These are phyloP conservation scores for Fraxinus greggii DNA, from an alignment of 305 asterid genomes.

Conservation along the genomic window DNA sequence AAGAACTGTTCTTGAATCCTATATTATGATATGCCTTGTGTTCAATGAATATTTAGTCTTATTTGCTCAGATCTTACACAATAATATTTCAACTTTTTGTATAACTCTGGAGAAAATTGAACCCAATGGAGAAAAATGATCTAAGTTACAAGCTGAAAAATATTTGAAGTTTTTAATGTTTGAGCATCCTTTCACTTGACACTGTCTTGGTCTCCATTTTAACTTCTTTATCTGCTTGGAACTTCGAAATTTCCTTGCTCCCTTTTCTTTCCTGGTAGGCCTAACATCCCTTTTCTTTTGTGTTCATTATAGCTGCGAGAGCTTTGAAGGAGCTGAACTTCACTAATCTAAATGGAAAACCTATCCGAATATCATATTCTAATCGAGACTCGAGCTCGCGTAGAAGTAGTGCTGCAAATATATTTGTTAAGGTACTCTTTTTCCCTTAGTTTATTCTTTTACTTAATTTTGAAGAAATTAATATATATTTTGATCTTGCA, in stretches of 20 bases:
- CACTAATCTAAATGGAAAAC: constrained; percentile 41
- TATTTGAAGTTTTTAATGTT: background rate
- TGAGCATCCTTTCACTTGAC: background rate
- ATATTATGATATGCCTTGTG: background rate
- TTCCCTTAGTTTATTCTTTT: background rate
- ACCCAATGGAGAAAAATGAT: background rate
- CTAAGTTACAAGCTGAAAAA: background rate
- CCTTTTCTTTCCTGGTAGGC: background rate
- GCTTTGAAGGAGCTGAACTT: constrained; percentile 46
- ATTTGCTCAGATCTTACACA: background rate
- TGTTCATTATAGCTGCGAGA: constrained; percentile 34
- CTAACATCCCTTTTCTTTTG: constrained; percentile 7
- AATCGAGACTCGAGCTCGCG: constrained; percentile 34
- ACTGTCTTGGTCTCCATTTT: background rate
- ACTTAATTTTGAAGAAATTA: background rate
- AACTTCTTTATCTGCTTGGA: background rate
- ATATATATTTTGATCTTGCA: background rate
- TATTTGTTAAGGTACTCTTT: constrained; percentile 55
- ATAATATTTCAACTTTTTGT: background rate
- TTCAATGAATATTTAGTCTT: background rate
- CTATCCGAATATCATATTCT: constrained; percentile 40
- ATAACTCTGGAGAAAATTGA: background rate
- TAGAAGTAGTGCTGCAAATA: constrained; percentile 49
- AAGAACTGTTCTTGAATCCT: background rate
- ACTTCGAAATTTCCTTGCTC: background rate